These are phyloP conservation scores for Fusarium fracticaudum DNA, from an alignment of 2,329 filamentous ascomycete genomes.

Conservation along the genomic window DNA sequence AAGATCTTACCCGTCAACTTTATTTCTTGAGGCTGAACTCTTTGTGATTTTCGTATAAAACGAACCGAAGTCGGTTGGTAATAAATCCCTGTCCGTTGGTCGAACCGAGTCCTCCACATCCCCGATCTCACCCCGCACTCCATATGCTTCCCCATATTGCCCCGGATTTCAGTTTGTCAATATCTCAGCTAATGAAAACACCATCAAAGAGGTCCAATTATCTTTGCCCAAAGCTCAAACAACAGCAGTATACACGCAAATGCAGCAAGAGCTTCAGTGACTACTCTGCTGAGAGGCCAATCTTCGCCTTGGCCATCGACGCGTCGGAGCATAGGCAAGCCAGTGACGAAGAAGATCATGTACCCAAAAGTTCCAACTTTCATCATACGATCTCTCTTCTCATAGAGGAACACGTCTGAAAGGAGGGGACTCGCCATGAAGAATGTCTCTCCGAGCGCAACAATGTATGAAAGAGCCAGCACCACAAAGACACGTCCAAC, in stretches of 20 bases:
- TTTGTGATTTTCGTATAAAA: not conserved
- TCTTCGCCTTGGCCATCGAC: not conserved
- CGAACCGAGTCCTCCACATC: not conserved
- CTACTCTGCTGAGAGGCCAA: not conserved
- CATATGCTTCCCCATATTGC: not conserved
- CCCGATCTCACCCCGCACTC: not conserved
- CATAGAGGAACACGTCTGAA: not conserved
- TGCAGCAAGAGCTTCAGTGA: not conserved
- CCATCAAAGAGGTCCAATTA: not conserved
- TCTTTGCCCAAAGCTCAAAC: constrained; percentile 9
- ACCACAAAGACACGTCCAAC: not conserved
- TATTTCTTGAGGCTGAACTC: not conserved
- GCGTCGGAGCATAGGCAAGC: not conserved
- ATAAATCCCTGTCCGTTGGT: not conserved
- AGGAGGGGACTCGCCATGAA: constrained; percentile 5
- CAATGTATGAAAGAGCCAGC: not conserved
- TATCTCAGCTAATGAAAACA: not conserved
- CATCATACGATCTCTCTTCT: constrained; percentile 6
- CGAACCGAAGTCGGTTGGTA: not conserved
- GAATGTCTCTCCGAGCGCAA: constrained; percentile 1
- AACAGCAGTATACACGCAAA: not conserved
- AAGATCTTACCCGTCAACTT: not conserved
- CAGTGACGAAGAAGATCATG: not conserved
- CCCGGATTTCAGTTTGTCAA: not conserved
- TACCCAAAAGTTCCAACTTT: constrained; percentile 3